Evolutionary conservation across 108 stramenopile genomes (phyloP).

Genomic region (Pseudonitzschia multistriata): DNA sequence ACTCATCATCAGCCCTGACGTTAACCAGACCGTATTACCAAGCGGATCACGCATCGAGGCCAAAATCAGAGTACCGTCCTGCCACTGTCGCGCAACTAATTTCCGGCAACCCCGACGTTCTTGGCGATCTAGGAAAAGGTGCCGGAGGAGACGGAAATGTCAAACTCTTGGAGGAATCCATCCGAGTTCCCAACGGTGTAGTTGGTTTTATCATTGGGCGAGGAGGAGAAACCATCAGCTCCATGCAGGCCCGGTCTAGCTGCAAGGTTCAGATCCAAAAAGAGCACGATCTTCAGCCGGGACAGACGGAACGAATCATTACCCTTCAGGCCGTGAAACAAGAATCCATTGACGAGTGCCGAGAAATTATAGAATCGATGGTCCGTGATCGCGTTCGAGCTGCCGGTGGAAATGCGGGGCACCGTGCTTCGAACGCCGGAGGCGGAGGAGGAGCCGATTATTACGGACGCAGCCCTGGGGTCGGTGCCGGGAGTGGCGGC

Average conservation of each 20-base stretch:
- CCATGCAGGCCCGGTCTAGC: conserved; percentile 77
- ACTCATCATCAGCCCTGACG: conserved; percentile 20
- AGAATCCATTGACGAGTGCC: conserved; percentile 69
- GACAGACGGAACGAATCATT: conserved; percentile 76
- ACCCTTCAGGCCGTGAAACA: conserved; percentile 73
- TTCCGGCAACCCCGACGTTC: conserved; percentile 35
- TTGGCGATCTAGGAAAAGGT: conserved; percentile 11
- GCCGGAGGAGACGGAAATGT: conserved; percentile 27
- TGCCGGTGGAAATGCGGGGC: conserved; percentile 21
- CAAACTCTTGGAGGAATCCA: conserved; percentile 71
- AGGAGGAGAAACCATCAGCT: conserved; percentile 67
- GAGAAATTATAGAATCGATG: conserved; percentile 78
- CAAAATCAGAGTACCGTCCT: conserved; percentile 45
- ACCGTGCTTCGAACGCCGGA: background rate
- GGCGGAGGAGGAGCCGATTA: conserved; percentile 4
- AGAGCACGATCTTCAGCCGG: conserved; percentile 82
- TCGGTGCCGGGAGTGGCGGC: conserved; percentile 10
- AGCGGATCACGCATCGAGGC: background rate
- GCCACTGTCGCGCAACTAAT: conserved; percentile 83
- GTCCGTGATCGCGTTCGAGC: conserved; percentile 65
- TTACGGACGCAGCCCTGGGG: conserved; percentile 4
- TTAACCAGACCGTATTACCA: conserved; percentile 18
- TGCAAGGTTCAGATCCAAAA: conserved; percentile 88
- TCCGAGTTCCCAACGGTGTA: conserved; percentile 76
- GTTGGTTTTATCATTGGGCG: conserved; percentile 67